Percentiles rank a stretch among this genome's conserved stretches.
These are phyloP conservation scores for Diplocarpon mali DNA, from an alignment of 2,329 filamentous ascomycete species.

Conservation along the genomic window DNA sequence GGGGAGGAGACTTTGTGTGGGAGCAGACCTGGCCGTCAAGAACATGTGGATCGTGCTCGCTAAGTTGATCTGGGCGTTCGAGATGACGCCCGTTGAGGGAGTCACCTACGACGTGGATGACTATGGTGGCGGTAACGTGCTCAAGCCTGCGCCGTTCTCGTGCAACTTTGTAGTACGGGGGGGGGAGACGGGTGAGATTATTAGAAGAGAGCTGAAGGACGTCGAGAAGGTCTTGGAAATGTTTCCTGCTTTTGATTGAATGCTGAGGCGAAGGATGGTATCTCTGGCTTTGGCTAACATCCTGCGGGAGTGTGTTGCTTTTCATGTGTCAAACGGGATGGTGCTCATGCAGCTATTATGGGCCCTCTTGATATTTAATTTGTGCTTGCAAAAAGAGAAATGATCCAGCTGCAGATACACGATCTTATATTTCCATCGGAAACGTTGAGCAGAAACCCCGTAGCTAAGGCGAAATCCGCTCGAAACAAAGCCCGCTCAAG, in stretches of 20 bases:
- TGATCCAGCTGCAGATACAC: too few species aligned
- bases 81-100: background rate
- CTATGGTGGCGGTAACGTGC: background rate
- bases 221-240: background rate
- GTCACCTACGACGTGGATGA: background rate
- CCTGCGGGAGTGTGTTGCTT: too few species aligned
- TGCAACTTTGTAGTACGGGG: background rate
- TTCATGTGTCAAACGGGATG: too few species aligned
- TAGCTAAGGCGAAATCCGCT: too few species aligned
- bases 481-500: too few species aligned
- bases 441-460: too few species aligned
- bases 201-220: conserved; percentile 2
- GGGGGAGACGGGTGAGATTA: background rate
- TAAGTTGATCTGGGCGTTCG: conserved; percentile 3
- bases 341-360: too few species aligned
- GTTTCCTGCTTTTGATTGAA: background rate
- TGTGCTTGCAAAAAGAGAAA: too few species aligned
- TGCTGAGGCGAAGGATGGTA: too few species aligned
- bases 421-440: too few species aligned
- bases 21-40: conserved; percentile 1
- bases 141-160: background rate
- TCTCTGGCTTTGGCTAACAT: too few species aligned
- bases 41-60: conserved; percentile 2
- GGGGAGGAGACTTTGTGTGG: conserved; percentile 2
- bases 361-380: too few species aligned